Conservation (phyloP, 2,329 filamentous ascomycete species). For the Fusarium beomiforme region DNA sequence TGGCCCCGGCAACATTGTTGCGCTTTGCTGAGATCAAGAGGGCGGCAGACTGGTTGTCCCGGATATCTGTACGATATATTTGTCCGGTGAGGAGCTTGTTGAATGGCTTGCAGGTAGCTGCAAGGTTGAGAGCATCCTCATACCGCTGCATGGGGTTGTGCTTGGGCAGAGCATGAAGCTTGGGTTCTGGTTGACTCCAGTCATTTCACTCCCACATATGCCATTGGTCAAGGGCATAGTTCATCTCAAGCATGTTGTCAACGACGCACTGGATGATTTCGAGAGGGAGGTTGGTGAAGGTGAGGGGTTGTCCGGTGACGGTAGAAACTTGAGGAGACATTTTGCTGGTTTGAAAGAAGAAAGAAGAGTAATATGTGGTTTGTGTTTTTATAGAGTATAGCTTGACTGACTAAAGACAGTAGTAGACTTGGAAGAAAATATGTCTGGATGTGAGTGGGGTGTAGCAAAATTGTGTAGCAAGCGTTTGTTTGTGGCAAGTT, state of each 20-base stretch:
- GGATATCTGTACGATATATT: neutral
- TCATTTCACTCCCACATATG: neutral
- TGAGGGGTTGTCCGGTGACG: neutral
- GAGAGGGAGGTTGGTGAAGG: neutral
- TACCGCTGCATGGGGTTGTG: neutral
- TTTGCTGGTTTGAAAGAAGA: neutral
- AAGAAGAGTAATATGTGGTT: neutral
- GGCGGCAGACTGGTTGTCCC: neutral
- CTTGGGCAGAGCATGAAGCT: no score
- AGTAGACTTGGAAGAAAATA: no score
- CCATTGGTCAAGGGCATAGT: neutral
- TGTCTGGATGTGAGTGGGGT: no score
- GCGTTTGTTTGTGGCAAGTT: no score
- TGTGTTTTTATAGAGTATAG: no score
- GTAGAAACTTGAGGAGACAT: neutral
- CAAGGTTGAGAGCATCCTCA: conserved; percentile 2
- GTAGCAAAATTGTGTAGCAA: no score
- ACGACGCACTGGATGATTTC: conserved; percentile 2
- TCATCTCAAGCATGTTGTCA: neutral
- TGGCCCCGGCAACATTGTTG: neutral
- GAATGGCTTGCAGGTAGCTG: conserved; percentile 1
- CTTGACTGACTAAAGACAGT: no score
- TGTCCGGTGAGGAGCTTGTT: neutral
- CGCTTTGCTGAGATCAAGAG: neutral
- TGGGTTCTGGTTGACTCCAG: neutral